Evolutionary conservation across 208 protist genomes (phyloP).

Genomic region (Leishmania martiniquensis): DNA sequence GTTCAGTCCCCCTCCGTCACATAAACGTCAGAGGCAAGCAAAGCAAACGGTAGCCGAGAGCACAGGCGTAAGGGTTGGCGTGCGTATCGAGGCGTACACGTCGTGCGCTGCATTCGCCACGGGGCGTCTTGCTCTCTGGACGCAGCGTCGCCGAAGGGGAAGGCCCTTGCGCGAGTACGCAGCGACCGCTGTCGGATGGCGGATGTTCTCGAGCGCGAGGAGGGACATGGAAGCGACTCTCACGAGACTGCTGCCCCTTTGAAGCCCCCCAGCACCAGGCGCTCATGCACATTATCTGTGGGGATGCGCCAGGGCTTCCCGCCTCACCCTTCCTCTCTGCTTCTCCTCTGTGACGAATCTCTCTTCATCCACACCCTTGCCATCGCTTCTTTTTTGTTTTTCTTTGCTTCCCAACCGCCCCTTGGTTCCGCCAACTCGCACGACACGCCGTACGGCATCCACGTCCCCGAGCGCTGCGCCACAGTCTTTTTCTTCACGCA

Average conservation of each 20-base stretch:
- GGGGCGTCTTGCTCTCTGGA: neutral
- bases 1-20: neutral
- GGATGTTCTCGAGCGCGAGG: neutral
- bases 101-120: neutral
- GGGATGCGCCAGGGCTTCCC: no score
- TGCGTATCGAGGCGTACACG: no score
- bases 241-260: no score
- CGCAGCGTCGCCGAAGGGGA: neutral
- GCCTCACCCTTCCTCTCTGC: neutral
- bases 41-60: neutral
- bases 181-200: neutral
- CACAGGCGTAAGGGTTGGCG: neutral
- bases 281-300: neutral
- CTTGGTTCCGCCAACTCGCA: neutral
- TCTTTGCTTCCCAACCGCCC: neutral
- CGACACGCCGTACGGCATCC: neutral
- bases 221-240: neutral
- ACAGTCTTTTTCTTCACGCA: no score
- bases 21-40: neutral
- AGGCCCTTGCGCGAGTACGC: neutral
- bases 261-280: no score
- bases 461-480: neutral
- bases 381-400: neutral
- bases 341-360: neutral
- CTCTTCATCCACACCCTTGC: neutral